phyloP scores from a whole-genome alignment of 2,329 filamentous ascomycete genomes.

The Penicillium sp. region DNA sequence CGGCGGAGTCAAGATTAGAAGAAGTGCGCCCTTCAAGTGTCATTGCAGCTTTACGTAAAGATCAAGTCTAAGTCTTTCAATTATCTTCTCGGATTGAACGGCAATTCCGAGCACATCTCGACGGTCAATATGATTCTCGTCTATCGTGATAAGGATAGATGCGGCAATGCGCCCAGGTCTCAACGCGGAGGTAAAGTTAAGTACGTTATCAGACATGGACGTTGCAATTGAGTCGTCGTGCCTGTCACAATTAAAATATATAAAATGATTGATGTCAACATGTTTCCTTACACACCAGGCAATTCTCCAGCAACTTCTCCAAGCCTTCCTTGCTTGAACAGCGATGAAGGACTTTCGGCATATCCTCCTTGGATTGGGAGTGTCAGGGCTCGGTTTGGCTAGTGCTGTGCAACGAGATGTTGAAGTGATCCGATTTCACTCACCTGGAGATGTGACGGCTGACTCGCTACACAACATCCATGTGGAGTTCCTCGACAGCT shows the following conservation, averaged over 20 bases:
- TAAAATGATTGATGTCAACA: not conserved
- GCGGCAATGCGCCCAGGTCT: not conserved
- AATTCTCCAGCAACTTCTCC: not conserved
- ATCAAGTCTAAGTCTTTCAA: not conserved
- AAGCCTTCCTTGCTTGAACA: not conserved
- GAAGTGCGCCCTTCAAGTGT: not conserved
- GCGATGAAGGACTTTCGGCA: constrained; percentile 7
- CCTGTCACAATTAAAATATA: not conserved
- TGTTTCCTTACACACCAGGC: not conserved
- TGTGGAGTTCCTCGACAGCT: constrained; percentile 40
- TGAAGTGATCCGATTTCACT: constrained; percentile 26
- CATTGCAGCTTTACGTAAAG: not conserved
- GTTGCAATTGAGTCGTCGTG: not conserved
- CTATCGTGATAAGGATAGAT: not conserved
- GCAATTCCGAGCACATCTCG: not conserved
- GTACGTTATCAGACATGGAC: not conserved
- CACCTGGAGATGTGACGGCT: constrained; percentile 33
- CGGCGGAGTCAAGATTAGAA: not conserved
- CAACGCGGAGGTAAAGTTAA: not conserved
- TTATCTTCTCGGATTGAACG: not conserved
- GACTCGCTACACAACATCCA: constrained; percentile 52
- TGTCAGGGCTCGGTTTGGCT: constrained; percentile 4
- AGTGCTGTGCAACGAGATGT: constrained; percentile 3
- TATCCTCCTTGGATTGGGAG: constrained; percentile 4
- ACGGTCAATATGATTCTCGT: not conserved